Base-by-base conservation (phyloP, 257 asterid species). In the Ilex aquifolium region DNA sequence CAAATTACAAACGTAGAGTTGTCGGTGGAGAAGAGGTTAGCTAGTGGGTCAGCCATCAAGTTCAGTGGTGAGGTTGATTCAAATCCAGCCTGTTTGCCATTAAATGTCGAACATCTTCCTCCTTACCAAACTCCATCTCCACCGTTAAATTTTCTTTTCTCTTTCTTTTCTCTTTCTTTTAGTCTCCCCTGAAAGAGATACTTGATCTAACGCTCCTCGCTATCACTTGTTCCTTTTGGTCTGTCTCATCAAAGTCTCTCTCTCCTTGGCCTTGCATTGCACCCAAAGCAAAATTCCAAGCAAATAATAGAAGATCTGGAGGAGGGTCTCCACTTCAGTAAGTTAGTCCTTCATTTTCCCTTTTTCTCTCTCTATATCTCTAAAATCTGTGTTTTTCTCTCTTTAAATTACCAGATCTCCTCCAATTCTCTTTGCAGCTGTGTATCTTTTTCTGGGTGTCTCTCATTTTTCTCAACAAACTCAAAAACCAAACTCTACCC, bases 41-140 rank as follows among this genome's bases (percentile, higher is more conserved):
- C 57, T 60, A 4, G 69, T 70, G 76, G 74, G 70, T 51, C 72
- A 46, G 36, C 65, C 60, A 36, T 40, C 67, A 67, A 65, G 69
- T 56, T 64, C 64, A 67, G 11, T 46, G 31, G 9, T 79, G 77
- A 84, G 82, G 77, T 82, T 40, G 64, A 71, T 63, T 65, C 72
- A 65, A 77, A 73, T 73, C 78, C 76, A 83, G 78, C 75, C 64
- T 66, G 76, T 53, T 58, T 27, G 56, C 32, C 58, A 44, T 60
- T 65, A 52, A 66, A 51, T 50, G 13, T 58, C 32, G n/a, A 65
- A 4, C 69, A 44, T 27, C 69, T 8, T 53, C 32, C 31, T 40
- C 60, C 54, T 17, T 48, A 49, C 66, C 67, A 7, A 27, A 42
- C 65, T 13, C 57, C 54, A 72, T 73, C 77, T 46, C 71, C 59